Percentiles rank a stretch among this genome's conserved stretches.
Conservation (phyloP, 345 rosid species). For the Citrus australasica region DNA sequence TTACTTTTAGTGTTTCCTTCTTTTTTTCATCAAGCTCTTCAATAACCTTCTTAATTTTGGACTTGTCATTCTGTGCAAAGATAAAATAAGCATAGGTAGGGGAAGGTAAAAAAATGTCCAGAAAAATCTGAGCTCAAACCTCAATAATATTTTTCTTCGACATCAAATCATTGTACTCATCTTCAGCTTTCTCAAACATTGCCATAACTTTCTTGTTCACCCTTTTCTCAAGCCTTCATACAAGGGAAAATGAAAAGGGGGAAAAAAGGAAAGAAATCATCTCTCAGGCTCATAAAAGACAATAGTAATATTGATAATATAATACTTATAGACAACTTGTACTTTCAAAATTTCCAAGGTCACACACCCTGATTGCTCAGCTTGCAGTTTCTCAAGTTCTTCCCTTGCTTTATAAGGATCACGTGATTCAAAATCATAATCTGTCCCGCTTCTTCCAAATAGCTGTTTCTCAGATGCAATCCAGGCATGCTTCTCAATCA, state of each 20-base stretch:
- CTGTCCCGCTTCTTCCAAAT: slow-evolving; percentile 93
- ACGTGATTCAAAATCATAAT: slow-evolving; percentile 79
- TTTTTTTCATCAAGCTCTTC: slow-evolving; percentile 98
- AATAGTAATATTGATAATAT: neutral
- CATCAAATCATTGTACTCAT: slow-evolving; percentile 80
- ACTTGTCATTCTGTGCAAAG: slow-evolving; percentile 67
- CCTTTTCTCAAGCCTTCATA: slow-evolving; percentile 79
- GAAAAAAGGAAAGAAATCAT: slow-evolving; percentile 5
- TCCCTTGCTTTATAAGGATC: slow-evolving; percentile 75
- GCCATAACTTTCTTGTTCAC: slow-evolving; percentile 98
- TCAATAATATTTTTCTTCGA: slow-evolving; percentile 87
- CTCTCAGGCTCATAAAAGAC: slow-evolving; percentile 1
- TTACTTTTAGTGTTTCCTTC: slow-evolving; percentile 84
- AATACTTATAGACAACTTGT: neutral
- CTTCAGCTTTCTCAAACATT: slow-evolving; percentile 99
- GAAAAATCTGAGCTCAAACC: slow-evolving; percentile 37
- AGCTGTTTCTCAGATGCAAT: slow-evolving; percentile 87
- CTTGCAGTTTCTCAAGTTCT: slow-evolving; percentile 79
- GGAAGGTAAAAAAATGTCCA: slow-evolving; percentile 9
- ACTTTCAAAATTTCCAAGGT: slow-evolving; percentile 4
- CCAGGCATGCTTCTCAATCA: slow-evolving; percentile 96
- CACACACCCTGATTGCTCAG: slow-evolving; percentile 79
- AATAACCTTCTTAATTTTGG: slow-evolving; percentile 86
- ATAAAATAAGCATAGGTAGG: slow-evolving; percentile 4
- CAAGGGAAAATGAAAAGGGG: slow-evolving; percentile 6